These are phyloP conservation scores for Discostella stelligeroides DNA, from an alignment of 108 stramenopile species.

Conservation along the genomic window DNA sequence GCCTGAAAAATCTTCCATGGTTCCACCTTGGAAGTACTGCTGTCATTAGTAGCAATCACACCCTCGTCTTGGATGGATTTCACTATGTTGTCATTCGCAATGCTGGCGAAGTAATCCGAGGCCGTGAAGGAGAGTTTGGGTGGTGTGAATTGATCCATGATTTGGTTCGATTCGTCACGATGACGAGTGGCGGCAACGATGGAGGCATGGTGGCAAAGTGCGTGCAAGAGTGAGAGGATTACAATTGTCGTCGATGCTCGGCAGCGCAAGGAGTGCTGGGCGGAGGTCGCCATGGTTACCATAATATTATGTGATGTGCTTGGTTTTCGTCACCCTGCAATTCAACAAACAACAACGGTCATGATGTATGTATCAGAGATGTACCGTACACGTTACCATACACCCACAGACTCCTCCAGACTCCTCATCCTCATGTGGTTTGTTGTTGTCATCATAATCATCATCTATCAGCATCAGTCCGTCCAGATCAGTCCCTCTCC, in stretches of 20 bases:
- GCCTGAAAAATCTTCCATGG: constrained; percentile 27
- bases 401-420: too few species aligned
- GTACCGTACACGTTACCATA: too few species aligned
- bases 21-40: background rate
- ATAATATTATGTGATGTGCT: too few species aligned
- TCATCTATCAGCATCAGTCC: too few species aligned
- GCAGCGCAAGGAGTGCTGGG: too few species aligned
- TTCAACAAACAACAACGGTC: too few species aligned
- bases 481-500: too few species aligned
- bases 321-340: too few species aligned
- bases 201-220: background rate
- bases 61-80: constrained; percentile 1
- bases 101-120: constrained; percentile 11
- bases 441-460: too few species aligned
- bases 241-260: background rate
- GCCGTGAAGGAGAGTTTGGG: constrained; percentile 41
- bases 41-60: background rate
- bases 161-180: background rate
- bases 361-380: too few species aligned
- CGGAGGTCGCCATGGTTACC: too few species aligned
- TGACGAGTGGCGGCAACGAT: background rate
- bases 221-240: background rate
- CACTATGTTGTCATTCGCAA: constrained; percentile 4
- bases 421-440: too few species aligned
- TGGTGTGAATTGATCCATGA: constrained; percentile 19